Conservation (phyloP, 306 rosid genomes). For the Corylus avellana region DNA sequence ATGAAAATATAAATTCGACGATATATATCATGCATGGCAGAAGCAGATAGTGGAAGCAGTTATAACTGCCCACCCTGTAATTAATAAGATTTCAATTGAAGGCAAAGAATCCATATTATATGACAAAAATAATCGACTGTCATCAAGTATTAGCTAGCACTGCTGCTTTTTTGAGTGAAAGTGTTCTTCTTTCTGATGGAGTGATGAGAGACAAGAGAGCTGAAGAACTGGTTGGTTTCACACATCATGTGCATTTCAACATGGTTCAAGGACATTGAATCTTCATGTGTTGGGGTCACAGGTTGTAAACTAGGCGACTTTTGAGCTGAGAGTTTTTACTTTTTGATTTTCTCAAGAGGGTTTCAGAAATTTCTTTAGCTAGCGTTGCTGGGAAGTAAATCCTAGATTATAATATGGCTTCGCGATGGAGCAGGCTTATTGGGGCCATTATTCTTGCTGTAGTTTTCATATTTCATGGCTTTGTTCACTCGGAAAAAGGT, state of each 20-base stretch:
- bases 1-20: too few species aligned
- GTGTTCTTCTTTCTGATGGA: constrained; percentile 10
- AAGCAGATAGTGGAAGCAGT: background rate
- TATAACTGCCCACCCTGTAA: background rate
- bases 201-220: background rate
- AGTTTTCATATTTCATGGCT: constrained; percentile 33
- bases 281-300: constrained; percentile 40
- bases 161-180: background rate
- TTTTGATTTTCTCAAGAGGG: background rate
- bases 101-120: background rate
- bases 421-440: constrained; percentile 8
- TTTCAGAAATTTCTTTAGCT: constrained; percentile 10
- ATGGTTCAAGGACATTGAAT: constrained; percentile 31
- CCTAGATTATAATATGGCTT: constrained; percentile 28
- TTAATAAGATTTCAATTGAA: background rate
- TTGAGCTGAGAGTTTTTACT: background rate
- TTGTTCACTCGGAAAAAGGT: constrained; percentile 44
- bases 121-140: too few species aligned
- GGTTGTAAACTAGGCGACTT: background rate
- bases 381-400: constrained; percentile 21
- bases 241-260: constrained; percentile 26
- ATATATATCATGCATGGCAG: background rate
- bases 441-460: constrained; percentile 39
- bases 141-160: too few species aligned
- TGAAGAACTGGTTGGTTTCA: constrained; percentile 18